phyloP scores from a whole-genome alignment of 73 alveolate species.

The Paramecium octaurelia region DNA sequence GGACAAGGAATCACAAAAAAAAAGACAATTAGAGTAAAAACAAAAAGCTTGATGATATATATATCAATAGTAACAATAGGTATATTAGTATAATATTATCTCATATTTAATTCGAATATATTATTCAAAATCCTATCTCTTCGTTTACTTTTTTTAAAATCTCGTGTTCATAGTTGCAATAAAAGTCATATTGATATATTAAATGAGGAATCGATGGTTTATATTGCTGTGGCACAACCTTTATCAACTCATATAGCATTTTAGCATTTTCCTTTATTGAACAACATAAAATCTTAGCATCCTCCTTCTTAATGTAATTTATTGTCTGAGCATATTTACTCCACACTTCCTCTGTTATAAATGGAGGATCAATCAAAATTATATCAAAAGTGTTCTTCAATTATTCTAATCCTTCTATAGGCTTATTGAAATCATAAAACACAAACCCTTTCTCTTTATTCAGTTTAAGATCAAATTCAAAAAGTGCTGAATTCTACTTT shows the following conservation, averaged over 20 bases:
- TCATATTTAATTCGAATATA: neutral
- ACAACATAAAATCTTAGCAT: slow-evolving; percentile 77
- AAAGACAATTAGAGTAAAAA: neutral
- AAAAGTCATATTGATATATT: slow-evolving; percentile 86
- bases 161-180: slow-evolving; percentile 83
- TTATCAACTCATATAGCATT: slow-evolving; percentile 71
- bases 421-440: slow-evolving; percentile 88
- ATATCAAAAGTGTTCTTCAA: slow-evolving; percentile 76
- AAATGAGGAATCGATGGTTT: slow-evolving; percentile 94
- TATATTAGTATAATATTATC: neutral
- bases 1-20: slow-evolving; percentile 22
- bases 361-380: slow-evolving; percentile 94
- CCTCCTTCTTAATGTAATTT: slow-evolving; percentile 70
- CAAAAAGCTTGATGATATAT: neutral
- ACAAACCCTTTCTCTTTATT: slow-evolving; percentile 84
- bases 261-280: slow-evolving; percentile 91
- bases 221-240: slow-evolving; percentile 66
- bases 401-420: slow-evolving; percentile 76
- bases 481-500: slow-evolving; percentile 63
- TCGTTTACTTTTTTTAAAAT: slow-evolving; percentile 77
- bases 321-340: slow-evolving; percentile 81
- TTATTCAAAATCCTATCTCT: slow-evolving; percentile 69
- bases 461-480: slow-evolving; percentile 87
- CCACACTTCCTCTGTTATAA: slow-evolving; percentile 95
- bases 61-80: neutral